A percentile compares a stretch with the other conserved stretches of the same genome.
These are phyloP conservation scores for Trametopsis cervina DNA, from an alignment of 768 basidiomycete species.

Conservation along the genomic window DNA sequence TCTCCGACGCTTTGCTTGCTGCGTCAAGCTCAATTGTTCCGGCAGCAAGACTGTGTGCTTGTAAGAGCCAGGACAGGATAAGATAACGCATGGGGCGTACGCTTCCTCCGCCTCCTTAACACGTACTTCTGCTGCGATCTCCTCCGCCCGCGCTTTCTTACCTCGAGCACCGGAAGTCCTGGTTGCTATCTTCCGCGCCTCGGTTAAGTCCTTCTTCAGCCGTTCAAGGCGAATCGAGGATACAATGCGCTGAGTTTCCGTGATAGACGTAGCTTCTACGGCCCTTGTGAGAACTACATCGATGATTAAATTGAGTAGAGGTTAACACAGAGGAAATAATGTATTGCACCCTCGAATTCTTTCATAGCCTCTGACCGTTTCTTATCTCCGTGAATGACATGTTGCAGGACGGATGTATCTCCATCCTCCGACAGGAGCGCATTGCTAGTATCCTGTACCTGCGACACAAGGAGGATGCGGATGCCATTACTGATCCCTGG, in stretches of 20 bases:
- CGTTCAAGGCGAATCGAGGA: conserved; percentile 5
- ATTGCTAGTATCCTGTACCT: conserved; percentile 1
- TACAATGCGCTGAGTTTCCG: conserved; percentile 4
- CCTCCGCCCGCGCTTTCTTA: conserved; percentile 12
- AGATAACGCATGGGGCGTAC: conserved; percentile 2
- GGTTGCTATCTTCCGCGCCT: conserved; percentile 16
- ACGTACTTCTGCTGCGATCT: conserved; percentile 14
- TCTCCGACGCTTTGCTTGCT: conserved; percentile 10
- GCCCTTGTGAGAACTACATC: conserved; percentile 1
- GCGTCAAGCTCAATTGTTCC: conserved; percentile 1
- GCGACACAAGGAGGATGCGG: conserved; percentile 9
- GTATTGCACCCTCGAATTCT: conserved; percentile 4
- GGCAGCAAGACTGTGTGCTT: neutral
- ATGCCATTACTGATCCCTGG: conserved; percentile 6
- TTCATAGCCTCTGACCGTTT: conserved; percentile 7
- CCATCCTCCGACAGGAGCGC: neutral
- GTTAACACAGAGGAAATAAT: no score
- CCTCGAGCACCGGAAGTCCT: conserved; percentile 16
- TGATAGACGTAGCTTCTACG: neutral
- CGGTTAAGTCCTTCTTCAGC: conserved; percentile 9
- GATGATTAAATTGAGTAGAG: neutral
- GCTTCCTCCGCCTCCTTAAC: conserved; percentile 10
- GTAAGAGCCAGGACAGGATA: no score
- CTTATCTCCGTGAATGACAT: conserved; percentile 8
- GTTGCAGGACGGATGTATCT: conserved; percentile 4